Evolutionary conservation across 495 filamentous ascomycete genomes (phyloP).

Genomic region (Barbatosphaeria neglecta): DNA sequence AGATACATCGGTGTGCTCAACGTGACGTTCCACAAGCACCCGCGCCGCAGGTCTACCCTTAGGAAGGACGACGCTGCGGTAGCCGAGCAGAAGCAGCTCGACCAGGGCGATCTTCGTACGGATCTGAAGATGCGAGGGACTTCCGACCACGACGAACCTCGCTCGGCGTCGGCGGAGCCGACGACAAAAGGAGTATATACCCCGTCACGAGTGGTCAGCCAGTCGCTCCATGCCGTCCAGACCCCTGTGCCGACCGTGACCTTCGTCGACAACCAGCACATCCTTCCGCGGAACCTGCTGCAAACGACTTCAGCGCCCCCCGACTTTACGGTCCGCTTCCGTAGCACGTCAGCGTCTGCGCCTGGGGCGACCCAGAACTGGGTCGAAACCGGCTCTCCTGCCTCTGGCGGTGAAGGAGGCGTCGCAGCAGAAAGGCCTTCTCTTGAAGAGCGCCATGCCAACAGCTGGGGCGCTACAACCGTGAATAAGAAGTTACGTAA

Average conservation of each 20-base stretch:
- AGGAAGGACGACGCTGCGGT: slow-evolving; percentile 27
- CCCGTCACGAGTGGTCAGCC: slow-evolving; percentile 60
- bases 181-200: slow-evolving; percentile 10
- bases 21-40: slow-evolving; percentile 84
- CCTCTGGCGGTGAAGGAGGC: not conserved
- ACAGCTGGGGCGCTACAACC: slow-evolving; percentile 91
- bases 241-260: slow-evolving; percentile 75
- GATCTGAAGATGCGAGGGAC: slow-evolving; percentile 8
- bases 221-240: slow-evolving; percentile 43
- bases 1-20: slow-evolving; percentile 97
- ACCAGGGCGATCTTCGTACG: slow-evolving; percentile 1
- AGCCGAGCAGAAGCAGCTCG: slow-evolving; percentile 5
- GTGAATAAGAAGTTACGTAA: slow-evolving; percentile 82
- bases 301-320: slow-evolving; percentile 20
- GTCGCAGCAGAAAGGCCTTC: slow-evolving; percentile 18
- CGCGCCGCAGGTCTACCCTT: slow-evolving; percentile 50
- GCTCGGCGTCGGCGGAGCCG: slow-evolving; percentile 2
- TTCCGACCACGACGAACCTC: not conserved
- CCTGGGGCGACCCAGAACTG: not conserved
- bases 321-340: slow-evolving; percentile 11
- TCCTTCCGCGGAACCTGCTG: slow-evolving; percentile 74
- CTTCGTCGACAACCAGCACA: slow-evolving; percentile 91
- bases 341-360: slow-evolving; percentile 24
- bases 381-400: not conserved
- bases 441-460: slow-evolving; percentile 39